Evolutionary conservation across 371 early-diverging fungal species (phyloP).

Genomic region (Mucor racemosus): DNA sequence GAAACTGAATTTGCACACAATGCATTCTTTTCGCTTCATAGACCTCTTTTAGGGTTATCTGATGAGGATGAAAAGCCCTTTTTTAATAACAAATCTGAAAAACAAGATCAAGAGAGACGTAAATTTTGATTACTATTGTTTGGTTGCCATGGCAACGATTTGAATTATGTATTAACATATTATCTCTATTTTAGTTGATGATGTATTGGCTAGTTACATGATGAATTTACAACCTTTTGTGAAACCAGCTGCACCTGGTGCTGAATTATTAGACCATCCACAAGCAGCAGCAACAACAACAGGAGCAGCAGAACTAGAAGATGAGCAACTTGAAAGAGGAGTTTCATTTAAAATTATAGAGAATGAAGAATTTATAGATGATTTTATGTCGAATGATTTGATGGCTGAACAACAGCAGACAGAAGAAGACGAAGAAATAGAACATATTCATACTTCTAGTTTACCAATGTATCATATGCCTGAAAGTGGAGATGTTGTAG

Average conservation of each 20-base stretch:
- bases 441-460: neutral
- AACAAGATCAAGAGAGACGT: conserved; percentile 23
- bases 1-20: conserved; percentile 54
- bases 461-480: conserved; percentile 53
- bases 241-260: conserved; percentile 26
- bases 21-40: conserved; percentile 54
- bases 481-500: conserved; percentile 42
- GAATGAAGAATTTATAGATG: neutral
- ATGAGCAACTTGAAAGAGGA: neutral
- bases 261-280: neutral
- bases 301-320: neutral
- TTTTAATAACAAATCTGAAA: conserved; percentile 30
- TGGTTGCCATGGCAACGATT: neutral
- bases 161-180: neutral
- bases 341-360: neutral
- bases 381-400: neutral
- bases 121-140: neutral
- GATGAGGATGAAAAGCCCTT: conserved; percentile 44
- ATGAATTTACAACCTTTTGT: conserved; percentile 39
- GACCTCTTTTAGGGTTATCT: conserved; percentile 52
- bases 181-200: conserved; percentile 30
- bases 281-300: neutral
- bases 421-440: conserved; percentile 4
- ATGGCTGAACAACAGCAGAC: neutral
- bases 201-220: conserved; percentile 40